These are phyloP conservation scores for Lactarius akahatsu DNA, from an alignment of 768 basidiomycete genomes.

Conservation along the genomic window DNA sequence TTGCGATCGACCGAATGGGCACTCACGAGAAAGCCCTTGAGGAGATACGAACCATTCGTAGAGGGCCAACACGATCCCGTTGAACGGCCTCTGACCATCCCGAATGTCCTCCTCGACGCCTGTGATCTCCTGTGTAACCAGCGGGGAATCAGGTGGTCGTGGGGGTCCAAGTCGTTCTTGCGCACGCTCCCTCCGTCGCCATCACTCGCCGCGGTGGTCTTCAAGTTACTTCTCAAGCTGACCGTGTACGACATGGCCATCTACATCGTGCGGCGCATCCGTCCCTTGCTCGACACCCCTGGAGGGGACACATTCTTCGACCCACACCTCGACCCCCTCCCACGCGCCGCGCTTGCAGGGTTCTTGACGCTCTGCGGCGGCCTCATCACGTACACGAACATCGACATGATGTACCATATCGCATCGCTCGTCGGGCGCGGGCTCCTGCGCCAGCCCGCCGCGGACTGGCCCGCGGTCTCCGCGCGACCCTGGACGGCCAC, in stretches of 20 bases:
- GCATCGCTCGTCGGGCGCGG: background rate
- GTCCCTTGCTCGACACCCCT: background rate
- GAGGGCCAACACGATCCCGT: constrained; percentile 51
- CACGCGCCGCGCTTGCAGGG: background rate
- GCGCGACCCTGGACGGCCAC: background rate
- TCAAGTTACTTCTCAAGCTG: constrained; percentile 1
- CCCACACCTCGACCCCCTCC: background rate
- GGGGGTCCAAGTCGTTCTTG: background rate
- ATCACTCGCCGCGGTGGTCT: background rate
- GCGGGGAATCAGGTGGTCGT: constrained; percentile 1
- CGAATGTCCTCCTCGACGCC: background rate
- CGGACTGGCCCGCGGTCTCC: background rate
- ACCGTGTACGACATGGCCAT: background rate
- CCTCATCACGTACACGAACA: background rate
- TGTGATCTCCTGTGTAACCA: background rate
- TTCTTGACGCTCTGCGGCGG: background rate
- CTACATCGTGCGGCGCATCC: background rate
- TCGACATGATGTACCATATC: background rate
- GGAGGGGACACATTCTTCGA: background rate
- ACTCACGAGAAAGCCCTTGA: constrained; percentile 37
- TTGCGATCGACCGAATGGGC: background rate
- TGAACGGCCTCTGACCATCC: constrained; percentile 43
- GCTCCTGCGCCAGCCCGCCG: background rate
- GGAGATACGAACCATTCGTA: constrained; percentile 42
- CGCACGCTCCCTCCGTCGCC: background rate